Percentiles rank a stretch among this genome's conserved stretches.
Evolutionary conservation across 2,329 filamentous ascomycete species (phyloP).

Genomic region (Hortaea werneckii): DNA sequence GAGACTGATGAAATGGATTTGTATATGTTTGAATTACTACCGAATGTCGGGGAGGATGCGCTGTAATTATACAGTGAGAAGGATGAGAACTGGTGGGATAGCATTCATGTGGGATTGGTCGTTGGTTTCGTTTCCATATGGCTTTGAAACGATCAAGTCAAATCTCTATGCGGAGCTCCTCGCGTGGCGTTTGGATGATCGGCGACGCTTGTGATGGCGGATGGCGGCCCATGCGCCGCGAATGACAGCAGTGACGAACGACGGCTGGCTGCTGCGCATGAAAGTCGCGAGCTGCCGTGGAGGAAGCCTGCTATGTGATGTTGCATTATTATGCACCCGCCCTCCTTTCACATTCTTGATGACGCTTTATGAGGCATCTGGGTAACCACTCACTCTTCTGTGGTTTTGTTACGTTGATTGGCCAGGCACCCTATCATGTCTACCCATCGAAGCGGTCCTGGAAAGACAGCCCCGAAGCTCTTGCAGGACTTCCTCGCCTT

Average conservation of each 20-base stretch:
- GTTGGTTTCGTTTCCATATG: too few relatives aligned
- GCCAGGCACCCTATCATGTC: neutral
- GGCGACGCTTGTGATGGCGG: neutral
- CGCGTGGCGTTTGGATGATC: neutral
- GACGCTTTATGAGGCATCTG: neutral
- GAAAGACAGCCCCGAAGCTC: conserved; percentile 42
- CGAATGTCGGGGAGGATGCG: too few relatives aligned
- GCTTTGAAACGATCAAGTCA: too few relatives aligned
- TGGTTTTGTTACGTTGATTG: neutral
- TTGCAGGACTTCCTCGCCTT: conserved; percentile 43
- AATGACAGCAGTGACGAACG: neutral
- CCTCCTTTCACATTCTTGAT: neutral
- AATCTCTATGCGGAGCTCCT: neutral
- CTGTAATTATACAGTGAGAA: too few relatives aligned
- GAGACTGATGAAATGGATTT: too few relatives aligned
- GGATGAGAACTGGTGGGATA: too few relatives aligned
- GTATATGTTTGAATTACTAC: too few relatives aligned
- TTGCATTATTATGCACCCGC: neutral
- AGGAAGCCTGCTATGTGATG: neutral
- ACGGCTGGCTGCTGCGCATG: neutral
- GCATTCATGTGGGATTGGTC: too few relatives aligned
- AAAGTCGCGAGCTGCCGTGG: neutral
- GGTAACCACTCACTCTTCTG: neutral
- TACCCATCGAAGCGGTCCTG: conserved; percentile 17
- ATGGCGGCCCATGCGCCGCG: neutral